Conservation (phyloP, 2,329 filamentous ascomycete genomes). For the Aspergillus neotritici region DNA sequence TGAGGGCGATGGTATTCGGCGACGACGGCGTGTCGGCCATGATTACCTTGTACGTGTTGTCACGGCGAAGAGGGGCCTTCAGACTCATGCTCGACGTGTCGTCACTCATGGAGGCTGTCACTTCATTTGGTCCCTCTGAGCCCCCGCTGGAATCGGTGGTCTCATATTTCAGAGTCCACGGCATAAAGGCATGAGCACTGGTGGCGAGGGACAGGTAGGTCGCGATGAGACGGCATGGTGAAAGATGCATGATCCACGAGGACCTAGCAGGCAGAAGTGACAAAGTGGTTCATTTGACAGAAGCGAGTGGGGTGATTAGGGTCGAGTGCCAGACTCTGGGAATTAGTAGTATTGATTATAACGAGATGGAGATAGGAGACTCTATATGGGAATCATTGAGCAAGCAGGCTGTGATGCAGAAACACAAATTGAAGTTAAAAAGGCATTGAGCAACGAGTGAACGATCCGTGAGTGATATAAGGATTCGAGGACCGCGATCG, state of each 20-base stretch:
- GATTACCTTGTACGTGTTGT: constrained; percentile 46
- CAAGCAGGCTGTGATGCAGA: no score
- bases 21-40: constrained; percentile 36
- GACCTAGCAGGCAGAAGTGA: no score
- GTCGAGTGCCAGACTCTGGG: no score
- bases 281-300: no score
- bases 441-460: no score
- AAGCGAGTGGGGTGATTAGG: no score
- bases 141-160: constrained; percentile 12
- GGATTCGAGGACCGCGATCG: no score
- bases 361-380: no score
- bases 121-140: constrained; percentile 13
- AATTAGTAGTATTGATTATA: no score
- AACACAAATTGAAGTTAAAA: no score
- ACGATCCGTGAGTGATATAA: no score
- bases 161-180: constrained; percentile 29
- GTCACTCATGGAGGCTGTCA: constrained; percentile 10
- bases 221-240: constrained; percentile 31
- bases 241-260: constrained; percentile 32
- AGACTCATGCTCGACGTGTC: constrained; percentile 31
- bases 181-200: constrained; percentile 40
- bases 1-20: constrained; percentile 45
- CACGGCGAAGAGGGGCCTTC: constrained; percentile 37
- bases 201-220: constrained; percentile 29
- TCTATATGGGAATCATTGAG: no score